phyloP scores from a whole-genome alignment of 225 moss, liverwort and hornwort species.

The Sphagnum contortum region DNA sequence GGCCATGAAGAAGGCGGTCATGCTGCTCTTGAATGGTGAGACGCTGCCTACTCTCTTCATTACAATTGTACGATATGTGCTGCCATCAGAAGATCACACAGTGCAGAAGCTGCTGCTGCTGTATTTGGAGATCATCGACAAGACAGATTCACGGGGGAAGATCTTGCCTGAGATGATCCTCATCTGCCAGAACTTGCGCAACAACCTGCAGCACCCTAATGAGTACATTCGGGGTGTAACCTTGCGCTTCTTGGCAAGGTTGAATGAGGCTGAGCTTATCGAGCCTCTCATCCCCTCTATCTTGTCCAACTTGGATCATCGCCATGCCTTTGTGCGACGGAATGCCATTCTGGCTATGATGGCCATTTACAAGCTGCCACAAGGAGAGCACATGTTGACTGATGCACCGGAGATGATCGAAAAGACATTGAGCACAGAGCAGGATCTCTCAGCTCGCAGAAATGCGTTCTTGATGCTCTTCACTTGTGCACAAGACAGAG shows the following conservation, averaged over 20 bases:
- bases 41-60: slow-evolving; percentile 86
- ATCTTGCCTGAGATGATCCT: slow-evolving; percentile 95
- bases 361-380: slow-evolving; percentile 85
- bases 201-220: slow-evolving; percentile 94
- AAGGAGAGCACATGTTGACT: slow-evolving; percentile 71
- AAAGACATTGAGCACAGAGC: slow-evolving; percentile 63
- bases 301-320: slow-evolving; percentile 77
- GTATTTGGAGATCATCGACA: slow-evolving; percentile 93
- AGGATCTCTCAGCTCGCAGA: slow-evolving; percentile 69
- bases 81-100: slow-evolving; percentile 93
- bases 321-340: slow-evolving; percentile 86
- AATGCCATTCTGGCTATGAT: slow-evolving; percentile 87
- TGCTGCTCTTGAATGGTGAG: slow-evolving; percentile 87
- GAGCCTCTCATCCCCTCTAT: slow-evolving; percentile 90
- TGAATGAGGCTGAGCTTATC: slow-evolving; percentile 86
- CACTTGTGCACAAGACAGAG: slow-evolving; percentile 84
- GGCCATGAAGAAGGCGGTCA: slow-evolving; percentile 97
- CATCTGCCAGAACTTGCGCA: slow-evolving; percentile 89
- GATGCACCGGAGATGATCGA: slow-evolving; percentile 91
- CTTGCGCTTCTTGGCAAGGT: slow-evolving; percentile 73
- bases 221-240: slow-evolving; percentile 95
- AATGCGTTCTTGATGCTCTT: slow-evolving; percentile 96
- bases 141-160: slow-evolving; percentile 86
- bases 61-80: slow-evolving; percentile 92
- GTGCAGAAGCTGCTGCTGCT: slow-evolving; percentile 91